A percentile compares a stretch with the other conserved stretches of the same genome.
Evolutionary conservation across 179 eudicot genomes (phyloP).

Genomic region (Silene coronaria): DNA sequence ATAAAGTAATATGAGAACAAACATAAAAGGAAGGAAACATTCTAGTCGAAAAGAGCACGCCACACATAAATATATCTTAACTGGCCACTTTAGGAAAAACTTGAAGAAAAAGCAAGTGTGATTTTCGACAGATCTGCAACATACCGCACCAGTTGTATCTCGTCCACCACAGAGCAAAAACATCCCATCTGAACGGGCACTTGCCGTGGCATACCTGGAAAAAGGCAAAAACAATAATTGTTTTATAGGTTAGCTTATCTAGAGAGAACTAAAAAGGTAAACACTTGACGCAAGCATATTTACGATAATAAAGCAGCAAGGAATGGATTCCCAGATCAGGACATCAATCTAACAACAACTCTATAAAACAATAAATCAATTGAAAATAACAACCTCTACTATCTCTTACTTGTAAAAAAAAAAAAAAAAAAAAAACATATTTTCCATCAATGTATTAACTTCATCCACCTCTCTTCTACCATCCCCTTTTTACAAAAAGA

Average conservation of each 20-base stretch:
- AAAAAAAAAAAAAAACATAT: background rate
- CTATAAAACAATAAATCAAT: background rate
- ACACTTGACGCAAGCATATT: background rate
- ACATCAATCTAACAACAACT: constrained; percentile 1
- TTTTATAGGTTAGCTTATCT: background rate
- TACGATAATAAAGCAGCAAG: constrained; percentile 1
- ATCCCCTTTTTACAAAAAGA: too few species aligned
- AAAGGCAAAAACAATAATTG: constrained; percentile 3
- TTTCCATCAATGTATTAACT: background rate
- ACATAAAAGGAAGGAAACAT: background rate
- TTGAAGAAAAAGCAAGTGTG: constrained; percentile 6
- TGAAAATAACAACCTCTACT: background rate
- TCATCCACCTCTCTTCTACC: background rate
- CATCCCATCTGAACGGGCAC: constrained; percentile 98
- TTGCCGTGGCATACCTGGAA: constrained; percentile 84
- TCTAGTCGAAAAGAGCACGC: background rate
- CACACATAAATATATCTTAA: constrained; percentile 1
- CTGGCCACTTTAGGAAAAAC: background rate
- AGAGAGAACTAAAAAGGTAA: background rate
- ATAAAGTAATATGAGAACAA: background rate
- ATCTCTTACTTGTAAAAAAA: too few species aligned
- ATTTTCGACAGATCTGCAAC: constrained; percentile 26
- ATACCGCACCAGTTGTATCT: constrained; percentile 80
- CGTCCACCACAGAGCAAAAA: constrained; percentile 97
- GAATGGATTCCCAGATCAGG: background rate